These are phyloP conservation scores for Holtermannia corniformis DNA, from an alignment of 768 basidiomycete species.

Conservation along the genomic window DNA sequence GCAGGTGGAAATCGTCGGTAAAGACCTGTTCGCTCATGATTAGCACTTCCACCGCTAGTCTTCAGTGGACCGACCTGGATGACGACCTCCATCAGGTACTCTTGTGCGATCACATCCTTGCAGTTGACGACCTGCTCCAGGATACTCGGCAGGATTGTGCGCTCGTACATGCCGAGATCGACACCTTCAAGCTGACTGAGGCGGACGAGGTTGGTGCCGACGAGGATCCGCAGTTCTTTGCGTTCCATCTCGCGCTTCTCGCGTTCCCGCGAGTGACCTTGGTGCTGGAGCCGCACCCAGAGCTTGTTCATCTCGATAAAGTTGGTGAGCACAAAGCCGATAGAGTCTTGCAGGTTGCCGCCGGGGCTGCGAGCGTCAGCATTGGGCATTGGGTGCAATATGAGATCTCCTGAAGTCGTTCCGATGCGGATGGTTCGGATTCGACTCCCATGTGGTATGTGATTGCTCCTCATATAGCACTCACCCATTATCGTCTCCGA, in stretches of 20 bases:
- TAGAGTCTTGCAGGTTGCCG: slow-evolving; percentile 91
- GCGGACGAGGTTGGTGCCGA: slow-evolving; percentile 94
- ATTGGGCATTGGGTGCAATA: background rate
- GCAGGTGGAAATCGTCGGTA: slow-evolving; percentile 95
- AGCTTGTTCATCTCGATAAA: slow-evolving; percentile 99
- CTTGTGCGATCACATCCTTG: slow-evolving; percentile 97
- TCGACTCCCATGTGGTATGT: too few species aligned
- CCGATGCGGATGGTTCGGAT: too few species aligned
- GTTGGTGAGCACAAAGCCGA: slow-evolving; percentile 89
- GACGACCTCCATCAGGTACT: slow-evolving; percentile 98
- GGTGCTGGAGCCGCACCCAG: slow-evolving; percentile 97
- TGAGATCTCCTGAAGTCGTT: too few species aligned
- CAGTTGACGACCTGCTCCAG: slow-evolving; percentile 96
- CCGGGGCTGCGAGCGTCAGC: slow-evolving; percentile 50
- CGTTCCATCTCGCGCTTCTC: slow-evolving; percentile 97
- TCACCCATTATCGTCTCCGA: slow-evolving; percentile 75
- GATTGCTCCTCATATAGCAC: too few species aligned
- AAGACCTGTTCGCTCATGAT: slow-evolving; percentile 74
- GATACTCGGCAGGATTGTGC: slow-evolving; percentile 76
- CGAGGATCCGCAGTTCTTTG: slow-evolving; percentile 85
- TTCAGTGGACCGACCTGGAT: slow-evolving; percentile 63
- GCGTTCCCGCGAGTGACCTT: slow-evolving; percentile 91
- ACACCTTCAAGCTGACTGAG: slow-evolving; percentile 93
- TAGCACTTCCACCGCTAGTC: background rate
- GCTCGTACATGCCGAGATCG: slow-evolving; percentile 82